phyloP scores from a whole-genome alignment of 202 grass and related monocot species.

The Saccharum hybrid region DNA sequence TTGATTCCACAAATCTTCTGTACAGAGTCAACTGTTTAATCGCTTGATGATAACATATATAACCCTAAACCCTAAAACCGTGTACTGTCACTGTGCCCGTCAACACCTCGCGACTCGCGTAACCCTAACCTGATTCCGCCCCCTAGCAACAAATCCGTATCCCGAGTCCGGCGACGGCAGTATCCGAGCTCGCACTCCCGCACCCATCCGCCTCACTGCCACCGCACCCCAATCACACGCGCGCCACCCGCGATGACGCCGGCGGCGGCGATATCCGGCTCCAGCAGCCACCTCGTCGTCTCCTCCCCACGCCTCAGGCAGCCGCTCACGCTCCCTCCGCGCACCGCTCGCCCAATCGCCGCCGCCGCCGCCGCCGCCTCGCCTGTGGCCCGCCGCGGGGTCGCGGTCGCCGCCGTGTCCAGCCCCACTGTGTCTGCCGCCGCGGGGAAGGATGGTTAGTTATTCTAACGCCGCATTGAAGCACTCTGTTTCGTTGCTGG shows the following conservation, averaged over 20 bases:
- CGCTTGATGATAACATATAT: too few species aligned
- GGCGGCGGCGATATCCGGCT: constrained; percentile 50
- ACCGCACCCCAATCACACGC: not conserved
- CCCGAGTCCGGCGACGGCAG: not conserved
- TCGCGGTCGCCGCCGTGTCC: constrained; percentile 44
- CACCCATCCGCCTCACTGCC: not conserved
- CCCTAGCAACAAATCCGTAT: not conserved
- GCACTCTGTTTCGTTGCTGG: not conserved
- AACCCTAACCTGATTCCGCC: not conserved
- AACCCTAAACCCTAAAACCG: too few species aligned
- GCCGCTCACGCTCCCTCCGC: not conserved
- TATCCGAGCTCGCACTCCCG: not conserved
- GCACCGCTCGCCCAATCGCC: constrained; percentile 32
- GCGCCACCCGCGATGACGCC: constrained; percentile 37
- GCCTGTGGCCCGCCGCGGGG: constrained; percentile 15
- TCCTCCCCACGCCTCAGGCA: constrained; percentile 20
- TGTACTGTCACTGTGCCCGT: too few species aligned
- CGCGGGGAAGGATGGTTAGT: constrained; percentile 45
- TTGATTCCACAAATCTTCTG: too few species aligned
- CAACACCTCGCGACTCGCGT: too few species aligned
- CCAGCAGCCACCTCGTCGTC: constrained; percentile 35
- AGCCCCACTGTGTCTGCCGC: constrained; percentile 35
- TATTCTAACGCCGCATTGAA: constrained; percentile 13
- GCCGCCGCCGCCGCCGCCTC: constrained; percentile 30
- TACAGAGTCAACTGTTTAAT: too few species aligned